Conservation (phyloP, 495 filamentous ascomycete species). For the Neurospora sp. region DNA sequence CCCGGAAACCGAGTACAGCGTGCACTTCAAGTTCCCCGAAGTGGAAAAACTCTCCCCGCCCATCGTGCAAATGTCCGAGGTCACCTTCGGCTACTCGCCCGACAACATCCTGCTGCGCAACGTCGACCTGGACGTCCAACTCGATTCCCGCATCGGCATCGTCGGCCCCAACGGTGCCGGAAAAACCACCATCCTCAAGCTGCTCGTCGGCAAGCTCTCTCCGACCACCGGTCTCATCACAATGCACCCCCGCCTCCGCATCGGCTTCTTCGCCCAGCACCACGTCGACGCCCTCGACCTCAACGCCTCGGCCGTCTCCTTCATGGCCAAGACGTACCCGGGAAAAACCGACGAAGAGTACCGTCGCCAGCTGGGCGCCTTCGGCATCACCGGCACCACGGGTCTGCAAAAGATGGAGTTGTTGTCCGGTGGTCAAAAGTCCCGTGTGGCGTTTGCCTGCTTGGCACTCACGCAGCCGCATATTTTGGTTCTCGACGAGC, state of each 20-base stretch:
- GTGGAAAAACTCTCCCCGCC: constrained; percentile 96
- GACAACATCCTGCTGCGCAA: constrained; percentile 74
- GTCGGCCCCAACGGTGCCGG: constrained; percentile 97
- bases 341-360: constrained; percentile 95
- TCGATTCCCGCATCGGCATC: constrained; percentile 96
- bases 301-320: constrained; percentile 76
- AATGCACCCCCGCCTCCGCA: constrained; percentile 71
- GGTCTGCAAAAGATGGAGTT: constrained; percentile 93
- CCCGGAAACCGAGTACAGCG: constrained; percentile 88
- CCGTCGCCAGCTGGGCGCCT: constrained; percentile 86
- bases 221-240: constrained; percentile 75
- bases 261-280: constrained; percentile 98
- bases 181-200: constrained; percentile 93
- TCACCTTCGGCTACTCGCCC: constrained; percentile 79
- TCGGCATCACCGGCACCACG: constrained; percentile 96
- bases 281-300: constrained; percentile 96
- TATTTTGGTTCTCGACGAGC: constrained; percentile 96
- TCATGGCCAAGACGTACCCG: constrained; percentile 88
- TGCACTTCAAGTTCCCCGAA: constrained; percentile 96
- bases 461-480: constrained; percentile 87
- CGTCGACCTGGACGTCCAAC: constrained; percentile 91
- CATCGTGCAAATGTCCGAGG: constrained; percentile 92
- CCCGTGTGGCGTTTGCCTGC: constrained; percentile 93
- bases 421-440: constrained; percentile 96
- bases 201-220: constrained; percentile 78